These are phyloP conservation scores for Fusarium sp. DNA, from an alignment of 2,329 filamentous ascomycete genomes.

Conservation along the genomic window DNA sequence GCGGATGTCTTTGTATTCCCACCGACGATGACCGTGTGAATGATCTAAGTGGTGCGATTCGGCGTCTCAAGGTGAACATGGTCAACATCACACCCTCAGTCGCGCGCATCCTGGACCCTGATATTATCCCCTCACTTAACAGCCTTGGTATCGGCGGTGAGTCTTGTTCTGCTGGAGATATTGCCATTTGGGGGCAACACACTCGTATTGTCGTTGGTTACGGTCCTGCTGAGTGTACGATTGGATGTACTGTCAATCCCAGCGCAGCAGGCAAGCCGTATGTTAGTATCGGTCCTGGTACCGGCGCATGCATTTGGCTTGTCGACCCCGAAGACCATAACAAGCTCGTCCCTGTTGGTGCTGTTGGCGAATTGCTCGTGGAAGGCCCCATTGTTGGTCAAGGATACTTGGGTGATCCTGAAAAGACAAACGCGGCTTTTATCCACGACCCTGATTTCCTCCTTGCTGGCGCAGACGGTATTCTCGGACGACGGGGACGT, in stretches of 20 bases:
- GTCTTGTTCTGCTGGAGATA: constrained; percentile 65
- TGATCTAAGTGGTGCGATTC: constrained; percentile 60
- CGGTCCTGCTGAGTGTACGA: constrained; percentile 67
- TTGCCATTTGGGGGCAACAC: constrained; percentile 60
- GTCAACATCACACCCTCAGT: constrained; percentile 65
- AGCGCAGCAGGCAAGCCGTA: constrained; percentile 52
- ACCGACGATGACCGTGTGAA: constrained; percentile 67
- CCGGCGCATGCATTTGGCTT: constrained; percentile 64
- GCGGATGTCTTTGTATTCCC: constrained; percentile 67
- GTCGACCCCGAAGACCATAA: constrained; percentile 63
- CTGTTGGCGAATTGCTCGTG: constrained; percentile 66
- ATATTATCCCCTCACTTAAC: constrained; percentile 61
- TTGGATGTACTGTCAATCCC: constrained; percentile 64
- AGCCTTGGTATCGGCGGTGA: constrained; percentile 65
- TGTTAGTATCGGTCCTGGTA: constrained; percentile 62
- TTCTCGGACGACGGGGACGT: constrained; percentile 57
- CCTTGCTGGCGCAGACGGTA: constrained; percentile 53
- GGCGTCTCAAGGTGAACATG: constrained; percentile 61
- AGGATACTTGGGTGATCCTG: constrained; percentile 70
- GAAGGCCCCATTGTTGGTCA: constrained; percentile 72
- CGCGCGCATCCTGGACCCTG: constrained; percentile 60
- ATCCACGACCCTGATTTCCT: constrained; percentile 69
- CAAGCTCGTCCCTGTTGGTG: constrained; percentile 61
- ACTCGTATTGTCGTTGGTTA: constrained; percentile 66
- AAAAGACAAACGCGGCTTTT: constrained; percentile 70